Percentiles rank a stretch among this genome's conserved stretches.
These are phyloP conservation scores for Fusarium sp. DNA, from an alignment of 2,329 filamentous ascomycete species.

Conservation along the genomic window DNA sequence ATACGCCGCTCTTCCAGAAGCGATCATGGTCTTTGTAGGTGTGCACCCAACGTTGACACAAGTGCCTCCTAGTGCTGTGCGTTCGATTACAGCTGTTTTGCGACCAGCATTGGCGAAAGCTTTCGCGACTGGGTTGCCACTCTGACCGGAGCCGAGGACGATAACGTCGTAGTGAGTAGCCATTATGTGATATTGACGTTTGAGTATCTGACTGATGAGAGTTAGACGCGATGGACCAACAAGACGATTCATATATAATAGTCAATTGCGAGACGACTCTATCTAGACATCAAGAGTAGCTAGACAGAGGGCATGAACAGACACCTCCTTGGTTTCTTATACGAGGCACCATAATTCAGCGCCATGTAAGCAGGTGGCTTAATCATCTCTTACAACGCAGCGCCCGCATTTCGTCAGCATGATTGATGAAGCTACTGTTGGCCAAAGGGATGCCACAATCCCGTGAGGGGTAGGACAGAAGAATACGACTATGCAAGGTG, in stretches of 20 bases:
- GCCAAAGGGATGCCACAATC: slow-evolving; percentile 7
- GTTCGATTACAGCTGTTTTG: slow-evolving; percentile 62
- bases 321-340: background rate
- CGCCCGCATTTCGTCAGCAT: slow-evolving; percentile 40
- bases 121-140: slow-evolving; percentile 62
- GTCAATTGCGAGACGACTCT: background rate
- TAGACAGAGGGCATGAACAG: background rate
- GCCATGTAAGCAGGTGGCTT: slow-evolving; percentile 32
- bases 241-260: slow-evolving; percentile 26
- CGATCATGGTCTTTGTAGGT: slow-evolving; percentile 69
- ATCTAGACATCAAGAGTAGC: background rate
- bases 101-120: slow-evolving; percentile 60
- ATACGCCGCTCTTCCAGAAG: slow-evolving; percentile 64
- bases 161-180: slow-evolving; percentile 49
- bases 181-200: slow-evolving; percentile 30
- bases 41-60: slow-evolving; percentile 69
- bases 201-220: background rate
- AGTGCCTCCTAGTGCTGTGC: slow-evolving; percentile 63
- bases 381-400: slow-evolving; percentile 25
- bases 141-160: slow-evolving; percentile 66
- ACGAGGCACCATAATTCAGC: background rate
- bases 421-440: slow-evolving; percentile 18
- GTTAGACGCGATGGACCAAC: background rate
- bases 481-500: slow-evolving; percentile 8
- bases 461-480: slow-evolving; percentile 42